Evolutionary conservation across 2,329 filamentous ascomycete species (phyloP), one percentile per base, ranked within the genome.

Genomic region (Parafenestella ontariensis): DNA sequence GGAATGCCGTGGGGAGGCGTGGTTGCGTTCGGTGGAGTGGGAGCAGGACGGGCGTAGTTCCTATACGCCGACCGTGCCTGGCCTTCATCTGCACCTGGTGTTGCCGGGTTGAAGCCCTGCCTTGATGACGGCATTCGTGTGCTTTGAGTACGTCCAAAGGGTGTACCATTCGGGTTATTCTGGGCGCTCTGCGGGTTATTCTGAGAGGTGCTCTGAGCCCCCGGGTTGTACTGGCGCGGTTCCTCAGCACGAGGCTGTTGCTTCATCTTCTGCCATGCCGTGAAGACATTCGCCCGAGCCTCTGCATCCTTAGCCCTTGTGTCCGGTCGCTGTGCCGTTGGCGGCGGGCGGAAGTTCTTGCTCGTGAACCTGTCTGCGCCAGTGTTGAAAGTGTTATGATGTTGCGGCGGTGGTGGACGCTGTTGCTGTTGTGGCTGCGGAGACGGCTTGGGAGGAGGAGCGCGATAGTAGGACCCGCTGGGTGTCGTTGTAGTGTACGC

Each of bases 81-180:
- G 31, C 83, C 79, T 62, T 87, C 85, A 64, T 87, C 85, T 31
- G 80, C 83, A n/a, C 82, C 84, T 28, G 83, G 79, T 6, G 79
- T 79, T n/a, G 79, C 79, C 18, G 85, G 84, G 50, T 85, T 82
- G 65, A 87, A 88, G 4, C 84, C 85, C 40, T 78, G 76, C 67
- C 79, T 84, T 61, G 78, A 81, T 62, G 79, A 83, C 33, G 83
- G 82, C 3, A 79, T 76, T 46, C 73, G 69, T 3, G 74, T 72
- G 46, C 74, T 77, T 39, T 74, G 71, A 44, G 69, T 78, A 18
- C 77, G 73, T 18, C 68, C 68, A 52, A 78, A 72, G 3, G 71
- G 71, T 7, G 76, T 66, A 41, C 75, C 73, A 31, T 75, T 74
- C 6, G 72, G 72, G 26, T 74, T 75, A 50, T 64, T 64, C 18